These are phyloP conservation scores for Eucalyptus erythrocorys DNA, from an alignment of 345 rosid genomes.

Conservation along the genomic window DNA sequence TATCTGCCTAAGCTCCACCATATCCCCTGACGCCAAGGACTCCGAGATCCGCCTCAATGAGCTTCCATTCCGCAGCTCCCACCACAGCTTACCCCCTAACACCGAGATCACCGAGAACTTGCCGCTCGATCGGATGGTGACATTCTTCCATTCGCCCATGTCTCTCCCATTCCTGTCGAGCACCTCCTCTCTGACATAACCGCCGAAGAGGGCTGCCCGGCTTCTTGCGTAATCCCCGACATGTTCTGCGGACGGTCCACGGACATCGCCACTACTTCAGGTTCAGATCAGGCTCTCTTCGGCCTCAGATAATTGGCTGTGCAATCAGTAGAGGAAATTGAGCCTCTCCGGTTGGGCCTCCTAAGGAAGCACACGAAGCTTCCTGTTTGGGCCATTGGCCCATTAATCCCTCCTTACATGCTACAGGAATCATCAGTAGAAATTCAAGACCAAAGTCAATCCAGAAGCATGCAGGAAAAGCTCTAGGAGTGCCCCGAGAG, in stretches of 20 bases:
- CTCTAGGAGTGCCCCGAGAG: conserved; percentile 9
- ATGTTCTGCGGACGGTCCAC: too few species aligned
- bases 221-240: too few species aligned
- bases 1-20: too few species aligned
- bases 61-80: too few species aligned
- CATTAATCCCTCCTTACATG: conserved; percentile 17
- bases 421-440: not conserved
- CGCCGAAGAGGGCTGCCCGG: too few species aligned
- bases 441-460: not conserved
- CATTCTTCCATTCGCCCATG: not conserved
- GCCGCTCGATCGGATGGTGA: not conserved
- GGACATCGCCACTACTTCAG: conserved; percentile 7
- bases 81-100: too few species aligned
- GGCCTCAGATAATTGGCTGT: conserved; percentile 13
- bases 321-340: conserved; percentile 35
- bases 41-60: too few species aligned
- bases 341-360: conserved; percentile 12
- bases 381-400: conserved; percentile 33
- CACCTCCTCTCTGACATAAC: not conserved
- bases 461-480: conserved; percentile 1
- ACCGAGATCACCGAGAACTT: too few species aligned
- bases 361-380: conserved; percentile 7
- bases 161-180: not conserved
- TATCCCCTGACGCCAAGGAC: too few species aligned
- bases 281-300: conserved; percentile 6